Evolutionary conservation across 768 basidiomycete genomes (phyloP).

Genomic region (Trametes punicea): DNA sequence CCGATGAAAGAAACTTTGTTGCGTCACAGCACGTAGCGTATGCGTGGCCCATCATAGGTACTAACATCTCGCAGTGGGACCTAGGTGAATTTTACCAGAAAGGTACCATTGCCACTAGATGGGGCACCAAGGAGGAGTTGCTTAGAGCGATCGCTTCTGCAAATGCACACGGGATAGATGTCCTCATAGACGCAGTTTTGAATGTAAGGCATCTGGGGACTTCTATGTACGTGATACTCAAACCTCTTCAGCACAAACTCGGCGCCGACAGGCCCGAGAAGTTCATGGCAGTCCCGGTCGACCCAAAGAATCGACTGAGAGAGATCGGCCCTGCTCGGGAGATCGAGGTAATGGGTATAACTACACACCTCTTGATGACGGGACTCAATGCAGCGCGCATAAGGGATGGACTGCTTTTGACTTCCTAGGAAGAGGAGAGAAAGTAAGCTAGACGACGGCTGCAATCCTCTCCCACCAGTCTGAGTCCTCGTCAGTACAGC

Average conservation of each 20-base stretch:
- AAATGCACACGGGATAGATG: conserved; percentile 62
- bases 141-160: conserved; percentile 68
- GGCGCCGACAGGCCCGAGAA: conserved; percentile 77
- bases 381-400: too few species aligned
- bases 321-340: conserved; percentile 54
- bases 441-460: conserved; percentile 42
- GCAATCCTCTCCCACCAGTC: background rate
- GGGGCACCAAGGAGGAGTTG: conserved; percentile 85
- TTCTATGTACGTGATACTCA: background rate
- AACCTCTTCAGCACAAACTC: conserved; percentile 63
- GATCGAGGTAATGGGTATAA: conserved; percentile 53
- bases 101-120: conserved; percentile 67
- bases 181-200: conserved; percentile 84
- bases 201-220: conserved; percentile 50
- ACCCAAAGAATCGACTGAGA: conserved; percentile 62
- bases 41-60: background rate
- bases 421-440: conserved; percentile 71
- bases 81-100: conserved; percentile 83
- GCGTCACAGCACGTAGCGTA: background rate
- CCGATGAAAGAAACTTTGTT: too few species aligned
- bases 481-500: conserved; percentile 54
- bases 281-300: conserved; percentile 68
- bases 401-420: conserved; percentile 88
- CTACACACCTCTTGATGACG: background rate
- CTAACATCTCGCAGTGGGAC: conserved; percentile 62